phyloP scores from a whole-genome alignment of 1,284 basidiomycete genomes.

The Ceratobasidium sp. region DNA sequence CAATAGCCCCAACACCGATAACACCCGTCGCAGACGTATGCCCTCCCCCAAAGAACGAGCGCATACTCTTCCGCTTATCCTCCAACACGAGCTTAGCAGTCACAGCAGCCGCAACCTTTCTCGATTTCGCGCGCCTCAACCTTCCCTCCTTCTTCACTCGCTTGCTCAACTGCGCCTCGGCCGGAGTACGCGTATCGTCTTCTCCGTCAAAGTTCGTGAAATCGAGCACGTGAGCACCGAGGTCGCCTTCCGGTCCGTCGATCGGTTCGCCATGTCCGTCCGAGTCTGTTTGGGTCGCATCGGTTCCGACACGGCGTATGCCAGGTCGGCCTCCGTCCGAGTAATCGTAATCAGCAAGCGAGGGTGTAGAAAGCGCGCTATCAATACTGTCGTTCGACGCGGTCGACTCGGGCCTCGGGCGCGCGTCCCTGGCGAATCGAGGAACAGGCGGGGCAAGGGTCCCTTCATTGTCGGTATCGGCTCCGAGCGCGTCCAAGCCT shows the following conservation, averaged over 20 bases:
- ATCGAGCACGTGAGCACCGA: constrained; percentile 68
- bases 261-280: constrained; percentile 21
- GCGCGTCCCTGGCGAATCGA: constrained; percentile 56
- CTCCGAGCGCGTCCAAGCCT: constrained; percentile 33
- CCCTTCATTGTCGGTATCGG: constrained; percentile 48
- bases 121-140: constrained; percentile 68
- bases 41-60: not conserved
- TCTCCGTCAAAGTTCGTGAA: constrained; percentile 88
- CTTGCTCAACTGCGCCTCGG: constrained; percentile 73
- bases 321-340: constrained; percentile 36
- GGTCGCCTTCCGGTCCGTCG: constrained; percentile 40
- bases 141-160: constrained; percentile 77
- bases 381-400: constrained; percentile 57
- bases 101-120: constrained; percentile 56
- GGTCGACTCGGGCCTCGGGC: constrained; percentile 50
- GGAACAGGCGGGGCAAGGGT: constrained; percentile 64
- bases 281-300: constrained; percentile 11
- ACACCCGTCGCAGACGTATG: not conserved
- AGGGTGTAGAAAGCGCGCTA: constrained; percentile 53
- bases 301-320: not conserved
- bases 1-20: too few species aligned
- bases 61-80: constrained; percentile 33
- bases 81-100: constrained; percentile 47
- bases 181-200: constrained; percentile 72
- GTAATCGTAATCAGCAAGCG: constrained; percentile 65